A percentile compares a stretch with the other conserved stretches of the same genome.
Evolutionary conservation across 331 rosid species (phyloP).

Genomic region (Erythrophleum ivorense): DNA sequence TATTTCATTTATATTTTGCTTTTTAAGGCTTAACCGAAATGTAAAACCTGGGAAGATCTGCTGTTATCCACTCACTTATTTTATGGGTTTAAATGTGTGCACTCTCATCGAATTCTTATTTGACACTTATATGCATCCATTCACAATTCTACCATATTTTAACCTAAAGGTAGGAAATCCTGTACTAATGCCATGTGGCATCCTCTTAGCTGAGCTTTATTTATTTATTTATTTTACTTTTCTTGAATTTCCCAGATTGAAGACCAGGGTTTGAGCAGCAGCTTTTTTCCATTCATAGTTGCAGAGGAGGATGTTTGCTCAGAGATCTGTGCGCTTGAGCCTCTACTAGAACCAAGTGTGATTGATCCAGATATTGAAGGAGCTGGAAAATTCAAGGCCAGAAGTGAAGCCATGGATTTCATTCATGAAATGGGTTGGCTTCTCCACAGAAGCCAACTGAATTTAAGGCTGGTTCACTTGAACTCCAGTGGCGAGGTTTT

Average conservation of each 20-base stretch:
- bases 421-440: slow-evolving; percentile 98
- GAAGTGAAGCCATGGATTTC: slow-evolving; percentile 78
- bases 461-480: slow-evolving; percentile 61
- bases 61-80: too few relatives aligned
- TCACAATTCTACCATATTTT: too few relatives aligned
- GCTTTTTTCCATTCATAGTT: slow-evolving; percentile 90
- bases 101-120: too few relatives aligned
- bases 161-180: too few relatives aligned
- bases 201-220: too few relatives aligned
- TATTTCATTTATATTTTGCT: too few relatives aligned
- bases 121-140: too few relatives aligned
- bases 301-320: slow-evolving; percentile 90
- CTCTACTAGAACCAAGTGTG: slow-evolving; percentile 58
- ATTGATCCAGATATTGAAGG: slow-evolving; percentile 51
- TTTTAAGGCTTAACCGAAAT: too few relatives aligned
- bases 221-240: too few relatives aligned
- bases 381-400: slow-evolving; percentile 53
- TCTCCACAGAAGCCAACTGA: slow-evolving; percentile 77
- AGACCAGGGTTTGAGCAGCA: slow-evolving; percentile 89
- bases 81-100: too few relatives aligned
- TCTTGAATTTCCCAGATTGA: slow-evolving; percentile 64
- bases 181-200: background rate
- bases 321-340: slow-evolving; percentile 81
- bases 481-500: slow-evolving; percentile 60
- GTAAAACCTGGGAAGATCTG: too few relatives aligned